Conservation (phyloP, 2,329 filamentous ascomycete species). For the Sporothrix euskadiensis region DNA sequence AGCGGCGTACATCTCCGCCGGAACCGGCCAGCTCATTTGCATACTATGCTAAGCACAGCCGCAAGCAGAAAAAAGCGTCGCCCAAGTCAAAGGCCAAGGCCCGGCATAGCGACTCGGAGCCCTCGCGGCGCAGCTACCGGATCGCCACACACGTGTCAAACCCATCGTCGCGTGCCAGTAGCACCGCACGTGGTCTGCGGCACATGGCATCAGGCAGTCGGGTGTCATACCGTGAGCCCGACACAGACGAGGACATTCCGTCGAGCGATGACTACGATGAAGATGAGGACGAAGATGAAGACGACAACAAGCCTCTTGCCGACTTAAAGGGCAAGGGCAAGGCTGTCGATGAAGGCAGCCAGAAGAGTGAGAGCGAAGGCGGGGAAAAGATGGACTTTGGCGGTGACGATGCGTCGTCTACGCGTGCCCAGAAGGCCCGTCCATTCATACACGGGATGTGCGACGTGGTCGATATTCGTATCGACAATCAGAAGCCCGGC, state of each 20-base stretch:
- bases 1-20: slow-evolving; percentile 43
- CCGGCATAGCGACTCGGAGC: neutral
- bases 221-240: slow-evolving; percentile 48
- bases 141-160: slow-evolving; percentile 37
- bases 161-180: slow-evolving; percentile 37
- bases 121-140: slow-evolving; percentile 41
- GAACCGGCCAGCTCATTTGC: slow-evolving; percentile 33
- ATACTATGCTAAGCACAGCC: slow-evolving; percentile 24
- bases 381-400: slow-evolving; percentile 18
- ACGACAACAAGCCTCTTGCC: neutral
- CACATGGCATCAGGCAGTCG: slow-evolving; percentile 12
- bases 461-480: slow-evolving; percentile 66
- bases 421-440: slow-evolving; percentile 25
- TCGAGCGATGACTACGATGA: slow-evolving; percentile 29
- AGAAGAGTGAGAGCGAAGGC: slow-evolving; percentile 26
- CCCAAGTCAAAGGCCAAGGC: neutral
- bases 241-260: slow-evolving; percentile 48
- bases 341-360: slow-evolving; percentile 15
- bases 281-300: slow-evolving; percentile 8
- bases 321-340: slow-evolving; percentile 15
- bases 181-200: slow-evolving; percentile 20
- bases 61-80: neutral
- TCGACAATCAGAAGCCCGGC: slow-evolving; percentile 73
- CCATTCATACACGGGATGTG: slow-evolving; percentile 66
- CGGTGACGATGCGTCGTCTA: slow-evolving; percentile 27